Evolutionary conservation across 257 asterid genomes (phyloP), one percentile per base, ranked within the genome.

Genomic region (Solanum ossicruentum): DNA sequence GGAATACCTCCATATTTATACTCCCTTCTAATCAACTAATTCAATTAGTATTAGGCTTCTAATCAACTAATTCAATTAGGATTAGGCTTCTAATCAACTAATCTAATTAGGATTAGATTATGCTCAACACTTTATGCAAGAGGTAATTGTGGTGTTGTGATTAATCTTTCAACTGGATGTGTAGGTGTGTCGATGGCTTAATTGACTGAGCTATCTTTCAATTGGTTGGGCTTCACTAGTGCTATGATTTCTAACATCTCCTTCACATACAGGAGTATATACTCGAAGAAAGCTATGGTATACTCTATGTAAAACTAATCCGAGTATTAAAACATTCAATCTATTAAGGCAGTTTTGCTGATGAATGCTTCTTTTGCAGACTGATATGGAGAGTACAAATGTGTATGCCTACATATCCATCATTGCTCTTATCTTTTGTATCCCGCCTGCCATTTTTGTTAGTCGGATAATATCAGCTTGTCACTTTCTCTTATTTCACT

Each of bases 101-200:
- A n/a, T n/a, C n/a, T n/a, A n/a, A n/a, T n/a, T n/a, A n/a, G n/a
- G n/a, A n/a, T n/a, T n/a, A n/a, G n/a, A n/a, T n/a, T n/a, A n/a
- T n/a, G n/a, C n/a, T n/a, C n/a, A n/a, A n/a, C n/a, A n/a, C n/a
- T n/a, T n/a, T 18, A 10, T 18, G 18, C 56, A 43, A 72, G 80
- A 72, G 8, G 20, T 43, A 43, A 72, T 72, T 78, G 41, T 2
- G 45, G 1, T 70, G 75, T 36, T 75, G 77, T 28, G 67, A 86
- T 80, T 72, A 85, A 83, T 89, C 80, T 8, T 75, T 65, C 57
- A 32, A 69, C 78, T 75, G 51, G 43, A 66, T 87, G n/a, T 88
- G 91, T 90, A 97, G 99, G 99, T 93, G 99, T 97, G 85, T 95
- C 99, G 6, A 93, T 97, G 99, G 99, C 99, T 85, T 97, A 99